Conservation (phyloP, 495 filamentous ascomycete genomes). For the Xylaria castorea region DNA sequence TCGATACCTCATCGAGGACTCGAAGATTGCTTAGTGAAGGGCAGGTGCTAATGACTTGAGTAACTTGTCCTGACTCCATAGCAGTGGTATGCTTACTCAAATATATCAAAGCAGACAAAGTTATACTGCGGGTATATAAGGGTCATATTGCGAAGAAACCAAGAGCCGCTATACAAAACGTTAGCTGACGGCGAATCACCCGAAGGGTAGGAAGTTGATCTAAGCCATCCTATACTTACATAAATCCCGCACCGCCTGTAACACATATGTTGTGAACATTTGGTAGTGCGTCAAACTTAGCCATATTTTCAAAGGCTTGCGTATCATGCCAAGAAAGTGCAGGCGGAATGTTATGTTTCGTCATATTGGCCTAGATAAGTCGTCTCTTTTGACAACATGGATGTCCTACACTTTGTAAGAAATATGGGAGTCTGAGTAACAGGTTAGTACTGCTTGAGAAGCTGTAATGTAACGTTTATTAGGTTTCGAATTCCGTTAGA, state of each 20-base stretch:
- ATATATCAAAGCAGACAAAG: too few species aligned
- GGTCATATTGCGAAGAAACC: not conserved
- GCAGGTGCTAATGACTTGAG: too few species aligned
- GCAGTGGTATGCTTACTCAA: too few species aligned
- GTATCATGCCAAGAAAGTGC: not conserved
- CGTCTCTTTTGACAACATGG: not conserved
- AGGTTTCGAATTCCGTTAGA: not conserved
- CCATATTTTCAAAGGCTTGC: not conserved
- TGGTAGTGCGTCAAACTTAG: not conserved
- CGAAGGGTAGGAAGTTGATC: too few species aligned
- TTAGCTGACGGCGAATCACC: not conserved
- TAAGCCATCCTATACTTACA: not conserved
- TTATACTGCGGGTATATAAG: too few species aligned
- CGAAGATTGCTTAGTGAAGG: too few species aligned
- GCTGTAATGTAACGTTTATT: too few species aligned
- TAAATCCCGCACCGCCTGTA: not conserved
- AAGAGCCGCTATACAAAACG: not conserved
- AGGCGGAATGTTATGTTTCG: not conserved
- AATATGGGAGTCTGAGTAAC: not conserved
- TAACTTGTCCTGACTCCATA: too few species aligned
- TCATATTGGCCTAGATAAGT: not conserved
- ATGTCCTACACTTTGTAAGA: not conserved
- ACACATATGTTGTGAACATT: not conserved
- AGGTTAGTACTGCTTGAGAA: not conserved
- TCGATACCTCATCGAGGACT: too few species aligned